Percentiles rank a stretch among this genome's conserved stretches.
Evolutionary conservation across 2,329 filamentous ascomycete genomes (phyloP).

Genomic region (Echinosphaeria canescens): DNA sequence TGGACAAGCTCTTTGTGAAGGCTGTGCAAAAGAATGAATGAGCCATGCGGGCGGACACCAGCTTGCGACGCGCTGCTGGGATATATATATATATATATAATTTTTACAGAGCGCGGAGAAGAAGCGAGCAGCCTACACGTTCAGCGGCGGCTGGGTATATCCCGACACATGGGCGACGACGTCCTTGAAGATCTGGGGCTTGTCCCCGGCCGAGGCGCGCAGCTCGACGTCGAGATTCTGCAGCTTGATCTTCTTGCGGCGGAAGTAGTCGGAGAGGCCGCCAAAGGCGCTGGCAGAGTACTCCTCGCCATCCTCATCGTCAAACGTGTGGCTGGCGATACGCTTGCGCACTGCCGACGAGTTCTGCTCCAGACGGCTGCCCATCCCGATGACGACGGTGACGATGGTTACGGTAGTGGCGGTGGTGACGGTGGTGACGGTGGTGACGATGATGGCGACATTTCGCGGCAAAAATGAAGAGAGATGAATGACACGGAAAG

Average conservation of each 20-base stretch:
- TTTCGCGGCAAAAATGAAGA: neutral
- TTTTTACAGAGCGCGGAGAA: no score
- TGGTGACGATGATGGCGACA: slow-evolving; percentile 4
- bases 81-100: no score
- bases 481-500: neutral
- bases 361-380: slow-evolving; percentile 37
- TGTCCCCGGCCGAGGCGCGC: slow-evolving; percentile 21
- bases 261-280: slow-evolving; percentile 79
- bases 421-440: slow-evolving; percentile 3
- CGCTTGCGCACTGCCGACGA: slow-evolving; percentile 38
- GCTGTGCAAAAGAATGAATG: slow-evolving; percentile 13
- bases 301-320: slow-evolving; percentile 71
- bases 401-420: no score
- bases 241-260: slow-evolving; percentile 90
- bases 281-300: slow-evolving; percentile 76
- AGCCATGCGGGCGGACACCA: slow-evolving; percentile 1
- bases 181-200: slow-evolving; percentile 68
- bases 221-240: slow-evolving; percentile 83
- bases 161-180: slow-evolving; percentile 85
- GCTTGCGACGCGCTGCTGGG: no score
- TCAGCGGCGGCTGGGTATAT: slow-evolving; percentile 83
- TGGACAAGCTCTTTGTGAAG: slow-evolving; percentile 74
- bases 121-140: no score
- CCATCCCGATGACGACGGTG: slow-evolving; percentile 19
- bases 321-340: slow-evolving; percentile 47